These are phyloP conservation scores for Oxalis stricta DNA, from an alignment of 441 rosid species.

Conservation along the genomic window DNA sequence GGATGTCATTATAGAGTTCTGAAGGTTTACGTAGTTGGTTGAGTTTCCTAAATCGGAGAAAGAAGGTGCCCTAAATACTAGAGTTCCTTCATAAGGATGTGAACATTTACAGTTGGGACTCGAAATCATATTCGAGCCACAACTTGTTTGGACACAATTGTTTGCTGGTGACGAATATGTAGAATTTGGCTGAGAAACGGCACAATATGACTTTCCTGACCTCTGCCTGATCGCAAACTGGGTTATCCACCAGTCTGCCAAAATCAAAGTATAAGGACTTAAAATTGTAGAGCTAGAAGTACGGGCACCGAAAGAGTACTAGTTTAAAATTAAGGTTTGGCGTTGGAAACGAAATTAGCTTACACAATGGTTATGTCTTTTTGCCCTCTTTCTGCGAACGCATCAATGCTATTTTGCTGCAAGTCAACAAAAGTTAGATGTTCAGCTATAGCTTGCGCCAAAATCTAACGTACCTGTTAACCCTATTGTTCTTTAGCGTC, in stretches of 20 bases:
- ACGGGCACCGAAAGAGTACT: too few species aligned
- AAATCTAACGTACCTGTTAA: constrained; percentile 58
- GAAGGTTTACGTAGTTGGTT: too few species aligned
- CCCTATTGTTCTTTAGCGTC: constrained; percentile 52
- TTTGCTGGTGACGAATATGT: constrained; percentile 68
- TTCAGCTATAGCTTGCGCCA: constrained; percentile 45
- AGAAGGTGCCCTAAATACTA: constrained; percentile 70
- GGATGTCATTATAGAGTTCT: constrained; percentile 38
- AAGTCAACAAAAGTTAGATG: constrained; percentile 66
- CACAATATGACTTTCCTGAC: constrained; percentile 65
- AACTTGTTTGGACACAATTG: constrained; percentile 58
- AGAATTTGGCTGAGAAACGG: constrained; percentile 37
- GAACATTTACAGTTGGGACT: constrained; percentile 93
- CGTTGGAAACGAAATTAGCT: not conserved
- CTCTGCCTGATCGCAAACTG: constrained; percentile 46
- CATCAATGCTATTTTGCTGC: constrained; percentile 52
- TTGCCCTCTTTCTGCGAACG: constrained; percentile 23
- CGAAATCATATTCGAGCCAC: constrained; percentile 76
- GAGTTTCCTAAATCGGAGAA: constrained; percentile 74
- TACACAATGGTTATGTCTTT: not conserved
- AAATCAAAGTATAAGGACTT: constrained; percentile 6
- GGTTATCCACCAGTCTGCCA: constrained; percentile 80
- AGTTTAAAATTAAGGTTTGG: not conserved
- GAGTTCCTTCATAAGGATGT: constrained; percentile 77
- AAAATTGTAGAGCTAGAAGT: too few species aligned